Evolutionary conservation across 345 rosid genomes (phyloP).

Genomic region (Passiflora organensis): DNA sequence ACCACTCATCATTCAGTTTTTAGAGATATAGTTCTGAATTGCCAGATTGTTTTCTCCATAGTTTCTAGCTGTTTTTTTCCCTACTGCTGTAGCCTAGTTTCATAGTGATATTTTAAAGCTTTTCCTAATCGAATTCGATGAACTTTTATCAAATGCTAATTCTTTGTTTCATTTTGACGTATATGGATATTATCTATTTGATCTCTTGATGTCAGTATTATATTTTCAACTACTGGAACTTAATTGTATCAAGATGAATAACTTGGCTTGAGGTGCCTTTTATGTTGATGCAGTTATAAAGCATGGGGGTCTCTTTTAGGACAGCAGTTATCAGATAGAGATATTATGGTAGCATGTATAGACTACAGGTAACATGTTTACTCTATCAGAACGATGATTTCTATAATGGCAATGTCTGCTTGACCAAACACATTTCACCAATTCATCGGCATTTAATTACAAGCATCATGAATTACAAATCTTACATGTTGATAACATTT

Average conservation of each 20-base stretch:
- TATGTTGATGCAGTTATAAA: conserved; percentile 65
- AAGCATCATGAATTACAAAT: too few relatives aligned
- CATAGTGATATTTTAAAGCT: not conserved
- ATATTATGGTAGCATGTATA: conserved; percentile 88
- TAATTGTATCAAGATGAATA: not conserved
- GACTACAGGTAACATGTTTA: conserved; percentile 68
- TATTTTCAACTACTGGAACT: too few relatives aligned
- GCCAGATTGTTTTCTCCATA: too few relatives aligned
- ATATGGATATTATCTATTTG: not conserved
- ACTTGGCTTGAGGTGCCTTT: conserved; percentile 19
- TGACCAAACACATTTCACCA: too few relatives aligned
- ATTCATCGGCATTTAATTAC: too few relatives aligned
- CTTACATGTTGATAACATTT: too few relatives aligned
- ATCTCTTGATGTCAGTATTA: too few relatives aligned
- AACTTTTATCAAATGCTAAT: not conserved
- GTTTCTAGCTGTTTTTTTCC: too few relatives aligned
- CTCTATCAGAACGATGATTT: not conserved
- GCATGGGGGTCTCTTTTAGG: conserved; percentile 99
- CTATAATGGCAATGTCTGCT: not conserved
- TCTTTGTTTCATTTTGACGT: not conserved
- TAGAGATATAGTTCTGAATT: not conserved
- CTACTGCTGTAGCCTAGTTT: too few relatives aligned
- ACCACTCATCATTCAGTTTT: not conserved
- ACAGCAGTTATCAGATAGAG: conserved; percentile 86
- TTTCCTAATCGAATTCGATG: not conserved